These are phyloP conservation scores for Alnus glutinosa DNA, from an alignment of 306 rosid genomes.

Conservation along the genomic window DNA sequence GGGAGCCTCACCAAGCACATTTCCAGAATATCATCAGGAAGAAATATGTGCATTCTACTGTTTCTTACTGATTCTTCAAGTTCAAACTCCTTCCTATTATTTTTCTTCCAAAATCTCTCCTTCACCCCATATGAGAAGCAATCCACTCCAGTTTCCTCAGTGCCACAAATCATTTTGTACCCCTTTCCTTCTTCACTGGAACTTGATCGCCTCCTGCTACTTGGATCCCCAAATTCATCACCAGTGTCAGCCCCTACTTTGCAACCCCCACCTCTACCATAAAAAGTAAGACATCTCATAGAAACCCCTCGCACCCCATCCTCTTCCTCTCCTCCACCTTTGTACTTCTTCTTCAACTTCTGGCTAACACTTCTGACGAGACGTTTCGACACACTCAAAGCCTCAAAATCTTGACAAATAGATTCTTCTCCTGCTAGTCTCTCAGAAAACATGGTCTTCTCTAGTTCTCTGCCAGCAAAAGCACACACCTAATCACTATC, in stretches of 20 bases:
- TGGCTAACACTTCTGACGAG: constrained; percentile 91
- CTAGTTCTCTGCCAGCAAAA: constrained; percentile 34
- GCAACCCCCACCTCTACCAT: constrained; percentile 92
- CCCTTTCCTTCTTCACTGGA: constrained; percentile 89
- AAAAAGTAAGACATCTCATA: constrained; percentile 73
- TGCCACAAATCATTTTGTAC: constrained; percentile 65
- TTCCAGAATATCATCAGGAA: constrained; percentile 95
- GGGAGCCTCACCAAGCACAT: constrained; percentile 98
- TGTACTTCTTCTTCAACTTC: constrained; percentile 67
- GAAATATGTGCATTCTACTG: constrained; percentile 75
- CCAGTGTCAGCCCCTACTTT: constrained; percentile 97
- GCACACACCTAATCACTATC: constrained; percentile 39
- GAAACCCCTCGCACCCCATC: constrained; percentile 64
- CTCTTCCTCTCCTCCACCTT: constrained; percentile 61
- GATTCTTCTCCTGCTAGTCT: constrained; percentile 57
- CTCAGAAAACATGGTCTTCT: constrained; percentile 60
- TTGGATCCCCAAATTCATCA: constrained; percentile 77
- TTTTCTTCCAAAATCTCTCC: constrained; percentile 86
- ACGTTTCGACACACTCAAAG: constrained; percentile 79
- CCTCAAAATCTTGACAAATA: constrained; percentile 55
- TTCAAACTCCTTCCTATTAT: constrained; percentile 55
- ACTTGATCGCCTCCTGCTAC: constrained; percentile 80
- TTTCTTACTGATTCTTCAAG: constrained; percentile 57
- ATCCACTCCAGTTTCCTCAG: constrained; percentile 73
- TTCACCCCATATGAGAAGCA: constrained; percentile 89